Base-by-base conservation (phyloP, 108 stramenopile species). In the Schizochytrium sp. region DNA sequence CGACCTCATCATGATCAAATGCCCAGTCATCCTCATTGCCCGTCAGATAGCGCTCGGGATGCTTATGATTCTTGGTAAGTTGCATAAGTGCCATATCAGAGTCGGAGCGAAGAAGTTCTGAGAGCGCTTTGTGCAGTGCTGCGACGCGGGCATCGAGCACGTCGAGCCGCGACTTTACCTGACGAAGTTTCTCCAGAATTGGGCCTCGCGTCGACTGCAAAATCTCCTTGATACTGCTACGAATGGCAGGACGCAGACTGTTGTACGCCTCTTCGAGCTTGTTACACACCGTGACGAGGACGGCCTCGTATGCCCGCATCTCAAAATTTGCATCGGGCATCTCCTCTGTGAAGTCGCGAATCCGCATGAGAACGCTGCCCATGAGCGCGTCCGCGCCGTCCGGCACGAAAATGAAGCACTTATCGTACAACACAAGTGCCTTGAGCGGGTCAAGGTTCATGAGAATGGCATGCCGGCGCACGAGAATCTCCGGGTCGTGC, bases 71-170 rank as follows among this genome's bases (percentile, higher is more conserved):
- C 76, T 83, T 83, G 12, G 76, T 83, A 6, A 83, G 76, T 23
- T 47, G 48, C 76, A 83, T 83, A 23, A 83, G 76, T 12, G 76
- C 76, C 76, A 83, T 83, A 83, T 83, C 76, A 12, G 48, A 53
- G 76, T 83, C 76, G 76, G 76, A 83, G 4, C 51, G 76, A 12
- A 83, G 76, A 12, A 83, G n/a, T 34, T 83, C 76, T 0, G 45
- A 53, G 48, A 83, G 12, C 45, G 76, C 76, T 4, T 83, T 83
- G 76, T 53, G 76, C 25, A 83, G n/a, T 23, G 76, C 76, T 16
- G 51, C 6, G 12, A 83, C 51, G 10, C 51, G 45, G 16, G 76
- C 51, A 16, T 83, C 76, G 25, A 83, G 45, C 23, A 16, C 51
- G 28, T 47, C 45, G 25, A 83, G 76, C 48, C 51, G 48, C 12